Conservation (phyloP, 257 asterid species). For the Rubia yunnanensis region DNA sequence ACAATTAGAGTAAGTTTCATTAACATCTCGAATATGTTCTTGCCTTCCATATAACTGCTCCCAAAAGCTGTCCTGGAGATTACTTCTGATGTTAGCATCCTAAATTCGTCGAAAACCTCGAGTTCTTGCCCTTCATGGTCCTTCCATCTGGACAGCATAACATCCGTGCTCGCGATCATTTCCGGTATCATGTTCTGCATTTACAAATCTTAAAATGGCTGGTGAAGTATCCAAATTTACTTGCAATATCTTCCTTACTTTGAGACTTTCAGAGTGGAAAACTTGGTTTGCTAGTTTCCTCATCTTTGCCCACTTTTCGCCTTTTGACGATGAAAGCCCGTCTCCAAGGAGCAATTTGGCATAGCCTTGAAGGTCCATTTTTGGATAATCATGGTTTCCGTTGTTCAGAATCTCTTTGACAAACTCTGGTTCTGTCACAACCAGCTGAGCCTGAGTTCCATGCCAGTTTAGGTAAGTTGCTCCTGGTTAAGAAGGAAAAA, state of each 20-base stretch:
- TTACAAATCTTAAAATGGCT: neutral
- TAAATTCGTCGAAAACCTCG: slow-evolving; percentile 54
- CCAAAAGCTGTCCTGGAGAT: slow-evolving; percentile 72
- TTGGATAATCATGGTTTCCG: slow-evolving; percentile 38
- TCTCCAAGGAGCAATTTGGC: slow-evolving; percentile 58
- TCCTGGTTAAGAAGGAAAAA: slow-evolving; percentile 21
- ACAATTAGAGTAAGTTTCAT: slow-evolving; percentile 32
- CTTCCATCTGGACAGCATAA: slow-evolving; percentile 50
- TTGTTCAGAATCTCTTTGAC: slow-evolving; percentile 45
- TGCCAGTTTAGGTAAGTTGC: slow-evolving; percentile 42
- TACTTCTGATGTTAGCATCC: slow-evolving; percentile 44
- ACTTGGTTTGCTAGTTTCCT: slow-evolving; percentile 48
- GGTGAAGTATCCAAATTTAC: neutral
- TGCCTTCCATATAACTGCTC: slow-evolving; percentile 58
- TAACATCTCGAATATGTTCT: slow-evolving; percentile 50
- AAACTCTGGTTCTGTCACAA: slow-evolving; percentile 49
- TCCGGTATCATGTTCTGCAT: slow-evolving; percentile 34
- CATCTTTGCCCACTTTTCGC: slow-evolving; percentile 55
- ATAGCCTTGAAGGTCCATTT: slow-evolving; percentile 54
- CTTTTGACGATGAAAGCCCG: slow-evolving; percentile 55
- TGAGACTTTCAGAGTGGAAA: slow-evolving; percentile 52
- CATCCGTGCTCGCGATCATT: slow-evolving; percentile 45
- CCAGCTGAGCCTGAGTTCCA: slow-evolving; percentile 49
- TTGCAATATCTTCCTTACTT: slow-evolving; percentile 22
- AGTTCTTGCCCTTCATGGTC: slow-evolving; percentile 30